Evolutionary conservation across 2,329 filamentous ascomycete genomes (phyloP), one percentile per base, ranked within the genome.

Genomic region (Exophiala xenobiotica): DNA sequence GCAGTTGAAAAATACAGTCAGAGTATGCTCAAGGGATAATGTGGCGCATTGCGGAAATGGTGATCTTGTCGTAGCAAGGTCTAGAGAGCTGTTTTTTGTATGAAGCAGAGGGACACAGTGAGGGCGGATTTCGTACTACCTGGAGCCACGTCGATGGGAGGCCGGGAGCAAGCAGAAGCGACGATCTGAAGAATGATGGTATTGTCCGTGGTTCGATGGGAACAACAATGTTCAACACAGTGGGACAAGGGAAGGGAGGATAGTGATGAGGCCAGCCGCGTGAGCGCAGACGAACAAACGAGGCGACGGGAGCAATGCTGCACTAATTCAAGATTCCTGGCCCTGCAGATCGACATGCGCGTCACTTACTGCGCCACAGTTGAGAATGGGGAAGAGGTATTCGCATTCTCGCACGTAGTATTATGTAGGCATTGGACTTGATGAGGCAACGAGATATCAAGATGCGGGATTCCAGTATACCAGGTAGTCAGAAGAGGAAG

Each of bases 331-430:
- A 35, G 31, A 35, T 35, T 35, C 31, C 9, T 35, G 31, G 31
- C 5, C n/a, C 18, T 35, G 31, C 31, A 35, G 19, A 24, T 40
- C 38, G 38, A 40, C 29, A 33, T 40, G 38, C 38, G 38, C 38
- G 38, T 40, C 38, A 40, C 20, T 40, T 40, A 20, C 38, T 40
- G 38, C 38, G 38, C 38, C 38, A 40, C 38, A n/a, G n/a, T n/a
- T n/a, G n/a, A n/a, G n/a, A n/a, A n/a, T n/a, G n/a, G n/a, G n/a
- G n/a, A n/a, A n/a, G n/a, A n/a, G n/a, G n/a, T n/a, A n/a, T n/a
- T n/a, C n/a, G n/a, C n/a, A n/a, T n/a, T n/a, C n/a, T n/a, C n/a
- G n/a, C n/a, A n/a, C n/a, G n/a, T n/a, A n/a, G n/a, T n/a, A 35
- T 35, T 14, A 35, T 35, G 12, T 35, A 9, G n/a, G n/a, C n/a